Evolutionary conservation across 2,329 filamentous ascomycete species (phyloP).

Genomic region (Neopestalotiopsis sp.): DNA sequence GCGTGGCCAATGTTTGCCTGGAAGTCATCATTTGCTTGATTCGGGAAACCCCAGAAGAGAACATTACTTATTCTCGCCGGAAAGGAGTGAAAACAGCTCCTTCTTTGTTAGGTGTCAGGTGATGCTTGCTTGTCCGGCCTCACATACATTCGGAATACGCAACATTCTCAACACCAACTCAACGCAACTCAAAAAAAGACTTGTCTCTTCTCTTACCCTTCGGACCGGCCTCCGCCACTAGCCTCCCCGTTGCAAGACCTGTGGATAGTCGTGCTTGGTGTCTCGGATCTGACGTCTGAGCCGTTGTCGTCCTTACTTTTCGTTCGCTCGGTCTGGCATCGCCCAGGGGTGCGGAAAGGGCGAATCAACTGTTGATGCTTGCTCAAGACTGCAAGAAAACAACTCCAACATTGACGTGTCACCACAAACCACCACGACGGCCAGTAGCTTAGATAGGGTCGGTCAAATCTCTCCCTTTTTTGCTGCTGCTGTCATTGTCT

Average conservation of each 20-base stretch:
- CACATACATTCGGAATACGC: no score
- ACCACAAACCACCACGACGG: constrained; percentile 28
- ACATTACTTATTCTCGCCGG: background rate
- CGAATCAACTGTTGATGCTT: constrained; percentile 22
- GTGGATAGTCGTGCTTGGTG: constrained; percentile 10
- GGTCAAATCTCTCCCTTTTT: constrained; percentile 22
- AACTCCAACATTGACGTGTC: constrained; percentile 26
- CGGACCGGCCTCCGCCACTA: background rate
- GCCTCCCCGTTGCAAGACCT: background rate
- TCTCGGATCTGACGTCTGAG: constrained; percentile 15
- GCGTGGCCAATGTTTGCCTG: background rate
- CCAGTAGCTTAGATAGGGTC: constrained; percentile 26
- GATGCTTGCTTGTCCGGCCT: no score
- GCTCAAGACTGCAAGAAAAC: constrained; percentile 22
- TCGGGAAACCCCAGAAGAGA: background rate
- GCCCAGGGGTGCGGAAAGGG: constrained; percentile 19
- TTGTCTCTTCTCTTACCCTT: background rate
- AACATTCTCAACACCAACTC: background rate
- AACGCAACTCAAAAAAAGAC: background rate
- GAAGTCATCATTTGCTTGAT: background rate
- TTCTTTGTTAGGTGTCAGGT: background rate
- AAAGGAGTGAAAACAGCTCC: background rate
- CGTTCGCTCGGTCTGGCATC: constrained; percentile 16
- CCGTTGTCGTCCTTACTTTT: constrained; percentile 18
- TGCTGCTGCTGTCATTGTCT: constrained; percentile 21